These are phyloP conservation scores for Cystobasidium pallidum DNA, from an alignment of 1,284 basidiomycete genomes.

Conservation along the genomic window DNA sequence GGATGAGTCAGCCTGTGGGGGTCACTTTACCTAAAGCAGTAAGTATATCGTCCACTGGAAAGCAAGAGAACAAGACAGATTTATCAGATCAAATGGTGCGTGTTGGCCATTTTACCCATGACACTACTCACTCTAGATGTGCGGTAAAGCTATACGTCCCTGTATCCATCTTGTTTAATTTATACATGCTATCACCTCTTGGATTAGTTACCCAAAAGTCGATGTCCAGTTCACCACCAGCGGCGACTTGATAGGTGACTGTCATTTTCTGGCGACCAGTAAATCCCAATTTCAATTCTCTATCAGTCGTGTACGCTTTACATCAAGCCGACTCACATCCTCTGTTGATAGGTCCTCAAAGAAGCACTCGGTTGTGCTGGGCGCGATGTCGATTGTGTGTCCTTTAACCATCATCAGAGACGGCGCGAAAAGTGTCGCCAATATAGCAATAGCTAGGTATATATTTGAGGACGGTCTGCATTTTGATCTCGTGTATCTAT, in stretches of 20 bases:
- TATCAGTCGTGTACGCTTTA: no score
- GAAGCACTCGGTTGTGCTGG: conserved; percentile 91
- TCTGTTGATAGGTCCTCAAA: conserved; percentile 94
- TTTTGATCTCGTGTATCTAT: background rate
- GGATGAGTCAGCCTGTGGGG: background rate
- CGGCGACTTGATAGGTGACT: conserved; percentile 96
- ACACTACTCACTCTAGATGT: conserved; percentile 62
- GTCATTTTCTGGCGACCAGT: conserved; percentile 81
- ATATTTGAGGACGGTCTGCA: background rate
- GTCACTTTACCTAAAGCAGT: conserved; percentile 69
- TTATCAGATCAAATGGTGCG: background rate
- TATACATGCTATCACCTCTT: conserved; percentile 67
- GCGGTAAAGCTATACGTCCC: conserved; percentile 88
- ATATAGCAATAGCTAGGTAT: conserved; percentile 4
- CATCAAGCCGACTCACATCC: conserved; percentile 70
- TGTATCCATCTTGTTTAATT: conserved; percentile 83
- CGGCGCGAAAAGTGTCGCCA: background rate
- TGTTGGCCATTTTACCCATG: background rate
- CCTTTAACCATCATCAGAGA: conserved; percentile 14
- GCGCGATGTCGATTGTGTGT: conserved; percentile 64
- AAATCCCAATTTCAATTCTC: no score
- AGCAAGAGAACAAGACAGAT: background rate
- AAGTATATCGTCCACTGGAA: conserved; percentile 74
- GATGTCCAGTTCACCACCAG: conserved; percentile 93
- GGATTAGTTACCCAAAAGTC: conserved; percentile 90